Percentiles rank a stretch among this genome's conserved stretches.
phyloP scores from a whole-genome alignment of 345 rosid genomes.

The Melaleuca quinquenervia region DNA sequence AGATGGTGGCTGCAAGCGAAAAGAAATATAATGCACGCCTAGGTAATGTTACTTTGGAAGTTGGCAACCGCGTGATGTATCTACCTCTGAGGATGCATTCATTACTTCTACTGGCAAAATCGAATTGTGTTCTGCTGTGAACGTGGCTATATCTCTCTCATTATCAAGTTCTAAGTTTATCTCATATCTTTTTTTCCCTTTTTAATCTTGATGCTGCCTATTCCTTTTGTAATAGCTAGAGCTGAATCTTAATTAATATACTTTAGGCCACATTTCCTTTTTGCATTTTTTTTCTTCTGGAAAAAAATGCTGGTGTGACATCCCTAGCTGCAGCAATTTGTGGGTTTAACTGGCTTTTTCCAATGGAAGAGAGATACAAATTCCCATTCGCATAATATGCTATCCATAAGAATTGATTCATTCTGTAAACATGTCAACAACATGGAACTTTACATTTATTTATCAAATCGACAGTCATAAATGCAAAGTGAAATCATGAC shows the following conservation, averaged over 20 bases:
- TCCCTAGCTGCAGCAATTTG: background rate
- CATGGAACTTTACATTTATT: background rate
- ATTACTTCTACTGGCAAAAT: background rate
- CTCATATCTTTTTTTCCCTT: background rate
- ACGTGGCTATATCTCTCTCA: background rate
- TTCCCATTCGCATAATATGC: background rate
- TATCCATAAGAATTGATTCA: background rate
- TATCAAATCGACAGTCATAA: background rate
- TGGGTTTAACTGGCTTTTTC: background rate
- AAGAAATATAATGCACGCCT: constrained; percentile 33
- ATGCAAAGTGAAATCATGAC: background rate
- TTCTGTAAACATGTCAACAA: background rate
- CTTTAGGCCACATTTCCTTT: background rate
- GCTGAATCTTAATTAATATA: background rate
- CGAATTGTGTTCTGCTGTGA: background rate
- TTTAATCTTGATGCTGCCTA: background rate
- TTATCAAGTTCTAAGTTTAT: background rate
- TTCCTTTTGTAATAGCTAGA: background rate
- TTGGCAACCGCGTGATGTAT: background rate
- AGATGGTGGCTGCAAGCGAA: constrained; percentile 34
- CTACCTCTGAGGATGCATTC: background rate
- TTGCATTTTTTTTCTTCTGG: background rate
- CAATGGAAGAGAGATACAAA: background rate
- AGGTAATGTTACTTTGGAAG: constrained; percentile 32
- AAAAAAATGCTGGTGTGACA: background rate